These are phyloP conservation scores for Cnidoscolus chayamansa DNA, from an alignment of 441 rosid genomes.

Conservation along the genomic window DNA sequence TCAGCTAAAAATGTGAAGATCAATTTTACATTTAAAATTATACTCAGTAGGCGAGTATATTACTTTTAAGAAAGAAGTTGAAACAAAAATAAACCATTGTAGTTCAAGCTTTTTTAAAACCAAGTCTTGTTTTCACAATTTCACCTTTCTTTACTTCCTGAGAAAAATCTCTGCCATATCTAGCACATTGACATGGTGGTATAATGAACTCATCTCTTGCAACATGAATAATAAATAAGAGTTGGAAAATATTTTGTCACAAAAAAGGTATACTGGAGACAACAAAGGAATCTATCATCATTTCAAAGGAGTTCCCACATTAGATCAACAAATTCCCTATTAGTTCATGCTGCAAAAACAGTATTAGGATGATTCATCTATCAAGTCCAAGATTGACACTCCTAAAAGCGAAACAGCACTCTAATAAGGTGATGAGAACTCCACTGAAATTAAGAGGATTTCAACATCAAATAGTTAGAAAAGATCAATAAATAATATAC, in stretches of 20 bases:
- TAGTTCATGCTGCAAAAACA: neutral
- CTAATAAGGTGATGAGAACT: neutral
- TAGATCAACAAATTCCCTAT: neutral
- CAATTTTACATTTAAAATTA: neutral
- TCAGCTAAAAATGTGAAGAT: slow-evolving; percentile 1
- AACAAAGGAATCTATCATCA: neutral
- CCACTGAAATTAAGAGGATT: neutral
- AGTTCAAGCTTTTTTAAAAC: neutral
- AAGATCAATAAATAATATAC: neutral
- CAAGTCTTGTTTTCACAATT: neutral
- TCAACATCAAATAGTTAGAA: neutral
- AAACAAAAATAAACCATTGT: too few species aligned
- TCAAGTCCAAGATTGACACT: neutral
- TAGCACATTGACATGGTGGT: neutral
- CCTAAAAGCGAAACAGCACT: neutral
- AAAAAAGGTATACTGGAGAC: neutral
- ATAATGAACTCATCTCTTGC: too few species aligned
- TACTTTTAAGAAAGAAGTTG: neutral
- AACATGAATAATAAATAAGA: neutral
- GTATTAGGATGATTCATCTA: neutral
- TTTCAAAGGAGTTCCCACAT: neutral
- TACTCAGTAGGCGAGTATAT: neutral
- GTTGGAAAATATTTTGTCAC: neutral
- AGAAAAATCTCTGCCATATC: neutral
- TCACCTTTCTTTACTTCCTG: neutral